Evolutionary conservation across 257 asterid species (phyloP), one percentile per base, ranked within the genome.

Genomic region (Petunia secreta): DNA sequence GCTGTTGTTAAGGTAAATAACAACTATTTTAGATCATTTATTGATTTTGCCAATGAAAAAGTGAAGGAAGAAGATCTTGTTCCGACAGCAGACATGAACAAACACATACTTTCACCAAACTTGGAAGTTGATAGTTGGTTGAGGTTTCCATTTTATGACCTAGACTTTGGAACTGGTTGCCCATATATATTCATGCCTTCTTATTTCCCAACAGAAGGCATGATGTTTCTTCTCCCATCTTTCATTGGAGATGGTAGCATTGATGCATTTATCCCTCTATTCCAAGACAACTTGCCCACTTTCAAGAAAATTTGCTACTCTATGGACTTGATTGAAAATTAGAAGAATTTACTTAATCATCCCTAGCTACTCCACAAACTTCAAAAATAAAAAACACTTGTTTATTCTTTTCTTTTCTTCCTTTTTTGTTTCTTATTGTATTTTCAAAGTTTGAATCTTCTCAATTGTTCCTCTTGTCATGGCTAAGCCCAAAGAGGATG

Each of bases 61-160:
- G 94, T 16, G 46, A 82, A 83, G 79, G 87, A 85, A 67, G 94
- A 87, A 50, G 89, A 84, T 15, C 93, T 93, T 1, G 83, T 87
- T 11, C 89, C 97, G 0, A 86, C 84, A 11, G 90, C 93, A 0
- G 97, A 93, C 77, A 87, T 87, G 13, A 38, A 85, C n/a, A 90
- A 89, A 82, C 71, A 83, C 0, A 85, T 90, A 2, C 84, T 91
- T 69, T 90, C 93, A 87, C 97, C 98, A 2, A 88, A 93, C 77
- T 75, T 93, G 87, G 95, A 93, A 59, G 97, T 91, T 14, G 89
- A 85, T 75, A 93, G 98, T 62, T 93, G 97, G 98, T 80, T 93
- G 13, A 88, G 97, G 92, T 90, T 93, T 58, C 97, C 95, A 75
- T 91, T 93, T 68, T 87, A 85, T 77, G 94, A 91, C 78, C 86